Evolutionary conservation across 768 basidiomycete genomes (phyloP).

Genomic region (Mycena maculata): DNA sequence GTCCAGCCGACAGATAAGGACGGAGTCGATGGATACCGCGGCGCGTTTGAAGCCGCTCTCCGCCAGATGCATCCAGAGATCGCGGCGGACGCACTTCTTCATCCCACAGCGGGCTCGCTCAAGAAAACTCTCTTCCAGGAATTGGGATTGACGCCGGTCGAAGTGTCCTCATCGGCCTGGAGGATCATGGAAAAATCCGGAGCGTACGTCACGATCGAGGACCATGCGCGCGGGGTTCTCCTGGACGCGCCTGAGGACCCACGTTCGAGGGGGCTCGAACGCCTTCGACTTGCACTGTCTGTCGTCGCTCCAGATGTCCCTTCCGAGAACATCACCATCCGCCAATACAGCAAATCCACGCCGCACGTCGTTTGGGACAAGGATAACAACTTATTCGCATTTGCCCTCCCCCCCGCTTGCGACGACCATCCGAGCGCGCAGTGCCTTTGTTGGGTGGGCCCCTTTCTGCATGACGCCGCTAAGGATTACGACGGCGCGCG

Average conservation of each 20-base stretch:
- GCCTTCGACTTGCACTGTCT: not conserved
- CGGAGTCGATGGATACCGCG: not conserved
- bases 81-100: not conserved
- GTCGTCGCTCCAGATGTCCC: not conserved
- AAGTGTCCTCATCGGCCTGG: not conserved
- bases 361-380: conserved; percentile 6
- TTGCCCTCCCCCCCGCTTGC: not conserved
- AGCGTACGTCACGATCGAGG: not conserved
- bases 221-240: not conserved
- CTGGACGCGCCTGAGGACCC: not conserved
- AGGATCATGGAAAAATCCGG: conserved; percentile 8
- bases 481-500: not conserved
- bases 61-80: not conserved
- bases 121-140: not conserved
- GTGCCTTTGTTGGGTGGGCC: conserved; percentile 11
- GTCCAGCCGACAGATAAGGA: not conserved
- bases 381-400: not conserved
- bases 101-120: not conserved
- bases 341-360: not conserved
- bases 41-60: conserved; percentile 9
- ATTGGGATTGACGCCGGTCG: not conserved
- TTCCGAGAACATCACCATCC: not conserved
- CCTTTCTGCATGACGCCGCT: not conserved
- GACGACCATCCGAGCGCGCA: not conserved
- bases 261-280: not conserved